Conservation (phyloP, 176 grass and related monocot genomes). For the Dactylis glomerata region DNA sequence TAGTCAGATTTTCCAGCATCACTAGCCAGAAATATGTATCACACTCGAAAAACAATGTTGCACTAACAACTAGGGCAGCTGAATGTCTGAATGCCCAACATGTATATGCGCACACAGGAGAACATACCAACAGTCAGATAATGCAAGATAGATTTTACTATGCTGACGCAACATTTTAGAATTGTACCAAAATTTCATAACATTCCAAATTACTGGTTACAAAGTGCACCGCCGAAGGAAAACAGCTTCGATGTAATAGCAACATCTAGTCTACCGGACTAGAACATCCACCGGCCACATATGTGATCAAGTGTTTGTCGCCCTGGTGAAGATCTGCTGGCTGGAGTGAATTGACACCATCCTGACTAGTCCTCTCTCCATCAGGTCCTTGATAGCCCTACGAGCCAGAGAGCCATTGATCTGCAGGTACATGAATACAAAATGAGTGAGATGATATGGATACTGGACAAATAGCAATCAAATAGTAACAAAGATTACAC, state of each 20-base stretch:
- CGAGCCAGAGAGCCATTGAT: conserved; percentile 51
- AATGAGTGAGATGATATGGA: neutral
- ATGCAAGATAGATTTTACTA: neutral
- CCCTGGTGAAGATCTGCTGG: conserved; percentile 65
- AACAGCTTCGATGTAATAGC: conserved; percentile 2
- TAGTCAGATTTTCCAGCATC: neutral
- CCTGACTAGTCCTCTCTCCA: conserved; percentile 43
- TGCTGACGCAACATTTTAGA: neutral
- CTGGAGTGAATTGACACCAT: conserved; percentile 47
- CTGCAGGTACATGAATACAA: conserved; percentile 8
- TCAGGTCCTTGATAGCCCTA: conserved; percentile 52
- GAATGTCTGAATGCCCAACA: no score
- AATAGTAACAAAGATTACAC: neutral
- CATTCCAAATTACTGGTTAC: neutral
- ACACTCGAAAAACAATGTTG: neutral
- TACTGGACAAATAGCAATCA: neutral
- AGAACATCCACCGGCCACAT: neutral
- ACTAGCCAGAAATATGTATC: no score
- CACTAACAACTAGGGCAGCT: neutral
- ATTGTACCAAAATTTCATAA: conserved; percentile 8
- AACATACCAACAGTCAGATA: no score
- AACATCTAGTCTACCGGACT: neutral
- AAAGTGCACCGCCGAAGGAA: neutral
- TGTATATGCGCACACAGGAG: no score
- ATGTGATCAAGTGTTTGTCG: conserved; percentile 37